Conservation (phyloP, 352 stramenopile genomes). For the Globisporangium apiculatum region DNA sequence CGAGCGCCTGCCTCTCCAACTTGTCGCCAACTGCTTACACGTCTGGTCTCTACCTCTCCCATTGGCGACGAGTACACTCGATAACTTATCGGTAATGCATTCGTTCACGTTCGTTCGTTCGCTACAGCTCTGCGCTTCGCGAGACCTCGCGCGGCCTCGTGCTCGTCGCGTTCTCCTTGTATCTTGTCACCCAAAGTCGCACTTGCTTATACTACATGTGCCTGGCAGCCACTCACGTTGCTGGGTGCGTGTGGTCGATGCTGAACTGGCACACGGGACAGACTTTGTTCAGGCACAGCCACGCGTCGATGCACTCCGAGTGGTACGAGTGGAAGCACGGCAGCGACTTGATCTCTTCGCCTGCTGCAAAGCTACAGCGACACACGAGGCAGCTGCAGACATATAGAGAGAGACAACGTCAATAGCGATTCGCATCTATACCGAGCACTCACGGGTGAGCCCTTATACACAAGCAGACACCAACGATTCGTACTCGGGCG, state of each 20-base stretch:
- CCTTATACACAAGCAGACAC: constrained; percentile 2
- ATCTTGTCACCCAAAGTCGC: too few relatives aligned
- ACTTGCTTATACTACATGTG: too few relatives aligned
- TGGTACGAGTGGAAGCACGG: constrained; percentile 94
- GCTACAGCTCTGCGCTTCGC: too few relatives aligned
- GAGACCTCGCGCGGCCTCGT: too few relatives aligned
- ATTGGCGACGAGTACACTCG: too few relatives aligned
- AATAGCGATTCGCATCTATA: neutral
- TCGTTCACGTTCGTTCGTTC: too few relatives aligned
- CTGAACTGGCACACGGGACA: constrained; percentile 88
- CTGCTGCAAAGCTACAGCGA: constrained; percentile 81
- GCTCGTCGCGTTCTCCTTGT: too few relatives aligned
- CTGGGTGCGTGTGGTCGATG: constrained; percentile 35
- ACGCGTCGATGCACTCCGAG: constrained; percentile 90
- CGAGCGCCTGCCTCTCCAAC: too few relatives aligned
- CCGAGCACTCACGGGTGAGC: too few relatives aligned
- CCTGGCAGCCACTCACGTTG: neutral
- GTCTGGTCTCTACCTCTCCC: too few relatives aligned
- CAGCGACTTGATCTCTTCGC: constrained; percentile 90
- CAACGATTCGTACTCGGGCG: constrained; percentile 36
- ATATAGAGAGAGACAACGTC: neutral
- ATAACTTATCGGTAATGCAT: too few relatives aligned
- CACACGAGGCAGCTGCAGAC: constrained; percentile 88
- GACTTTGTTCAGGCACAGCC: constrained; percentile 89
- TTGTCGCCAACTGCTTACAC: too few relatives aligned